Evolutionary conservation across 1,284 basidiomycete genomes (phyloP), one percentile per base, ranked within the genome.

Genomic region (Ceratobasidium sp.): DNA sequence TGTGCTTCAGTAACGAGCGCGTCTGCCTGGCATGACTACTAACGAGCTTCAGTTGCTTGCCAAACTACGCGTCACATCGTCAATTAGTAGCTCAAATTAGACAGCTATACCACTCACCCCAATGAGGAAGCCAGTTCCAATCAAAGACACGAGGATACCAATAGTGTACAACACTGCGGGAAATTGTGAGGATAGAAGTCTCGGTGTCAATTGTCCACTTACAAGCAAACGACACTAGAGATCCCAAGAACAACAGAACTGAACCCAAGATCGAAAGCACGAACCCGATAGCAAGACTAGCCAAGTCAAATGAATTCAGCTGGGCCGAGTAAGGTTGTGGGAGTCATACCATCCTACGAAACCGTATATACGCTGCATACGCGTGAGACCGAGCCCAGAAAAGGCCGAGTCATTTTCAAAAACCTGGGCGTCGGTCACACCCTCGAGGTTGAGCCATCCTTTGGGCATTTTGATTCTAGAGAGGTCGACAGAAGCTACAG

Each of bases 101-200:
- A 69, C 22, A 58, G 55, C 69, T 34, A 58, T 17, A 32, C 17
- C 54, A 56, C 40, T 74, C 77, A 93, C 92, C 69, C 90, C 93
- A 74, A 96, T 87, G 75, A 96, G 80, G 81, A 96, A 96, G 1
- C 94, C 94, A 0, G 94, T 96, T 29, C 94, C 95, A 70, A 92
- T 79, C 60, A 98, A 85, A 10, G 91, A 90, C 69, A 96, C 79
- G 71, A 97, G 78, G 60, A 92, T 91, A 34, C 95, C 96, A 47
- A 96, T 72, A 32, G 84, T 86, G 81, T 94, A 98, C 47, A 98
- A 82, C 13, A 91, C 90, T 93, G 77, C 20, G 27, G 8, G 58
- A 13, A 29, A 65, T 42, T 13, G 47, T 10, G 52, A 25, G n/a
- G 27, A 38, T 53, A 40, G 12, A n/a, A 8, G 15, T 15, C 27